Evolutionary conservation across 2,329 filamentous ascomycete species (phyloP).

Genomic region (Myriosclerotinia curreyana): DNA sequence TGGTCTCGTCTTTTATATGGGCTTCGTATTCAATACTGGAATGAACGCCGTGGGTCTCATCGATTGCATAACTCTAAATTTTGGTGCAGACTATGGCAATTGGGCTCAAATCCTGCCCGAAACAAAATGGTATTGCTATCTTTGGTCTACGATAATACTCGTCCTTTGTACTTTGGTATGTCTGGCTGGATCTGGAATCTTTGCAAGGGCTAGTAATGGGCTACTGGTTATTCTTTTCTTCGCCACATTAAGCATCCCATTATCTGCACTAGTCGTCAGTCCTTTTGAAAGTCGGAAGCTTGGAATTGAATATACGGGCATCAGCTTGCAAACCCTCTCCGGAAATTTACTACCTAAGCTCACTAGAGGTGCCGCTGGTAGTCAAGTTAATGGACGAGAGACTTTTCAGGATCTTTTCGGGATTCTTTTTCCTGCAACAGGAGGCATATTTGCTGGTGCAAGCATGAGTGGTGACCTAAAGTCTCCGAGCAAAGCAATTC

Average conservation of each 20-base stretch:
- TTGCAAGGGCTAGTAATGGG: conserved; percentile 76
- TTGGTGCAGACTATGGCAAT: conserved; percentile 56
- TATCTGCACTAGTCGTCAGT: conserved; percentile 66
- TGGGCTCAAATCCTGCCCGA: conserved; percentile 61
- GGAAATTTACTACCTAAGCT: conserved; percentile 71
- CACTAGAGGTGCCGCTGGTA: conserved; percentile 59
- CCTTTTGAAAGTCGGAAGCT: conserved; percentile 64
- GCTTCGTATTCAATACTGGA: conserved; percentile 81
- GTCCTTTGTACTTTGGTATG: conserved; percentile 71
- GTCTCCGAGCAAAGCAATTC: conserved; percentile 80
- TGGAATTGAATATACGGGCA: conserved; percentile 73
- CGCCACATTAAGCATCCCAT: conserved; percentile 75
- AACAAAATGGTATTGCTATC: conserved; percentile 73
- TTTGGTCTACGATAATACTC: conserved; percentile 70
- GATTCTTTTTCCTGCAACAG: conserved; percentile 71
- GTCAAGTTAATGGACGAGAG: conserved; percentile 58
- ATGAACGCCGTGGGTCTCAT: conserved; percentile 85
- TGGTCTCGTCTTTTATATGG: conserved; percentile 84
- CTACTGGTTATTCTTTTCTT: conserved; percentile 68
- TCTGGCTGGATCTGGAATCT: conserved; percentile 74
- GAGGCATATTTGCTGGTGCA: conserved; percentile 65
- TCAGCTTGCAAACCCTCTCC: conserved; percentile 65
- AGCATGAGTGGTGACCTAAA: conserved; percentile 87
- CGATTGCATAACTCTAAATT: conserved; percentile 75
- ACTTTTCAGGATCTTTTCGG: conserved; percentile 82